phyloP scores from a whole-genome alignment of 2,329 filamentous ascomycete species.

The Scedosporium aurantiacum region DNA sequence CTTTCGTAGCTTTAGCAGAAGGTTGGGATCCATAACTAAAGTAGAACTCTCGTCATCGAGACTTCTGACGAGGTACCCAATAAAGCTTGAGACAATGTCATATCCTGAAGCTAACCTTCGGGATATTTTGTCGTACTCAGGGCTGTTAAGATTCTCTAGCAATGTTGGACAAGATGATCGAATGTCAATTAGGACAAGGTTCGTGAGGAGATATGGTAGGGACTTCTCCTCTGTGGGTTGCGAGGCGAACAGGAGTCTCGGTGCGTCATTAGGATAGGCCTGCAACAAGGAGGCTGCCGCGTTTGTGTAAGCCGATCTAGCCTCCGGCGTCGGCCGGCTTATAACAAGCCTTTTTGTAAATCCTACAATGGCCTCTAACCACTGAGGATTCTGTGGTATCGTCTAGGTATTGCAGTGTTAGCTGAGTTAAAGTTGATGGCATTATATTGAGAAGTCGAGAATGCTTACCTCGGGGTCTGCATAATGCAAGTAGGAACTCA shows the following conservation, averaged over 20 bases:
- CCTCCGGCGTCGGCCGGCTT: constrained; percentile 41
- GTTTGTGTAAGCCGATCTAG: constrained; percentile 48
- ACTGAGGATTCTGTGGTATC: constrained; percentile 37
- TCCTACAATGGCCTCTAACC: constrained; percentile 36
- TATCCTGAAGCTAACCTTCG: constrained; percentile 48
- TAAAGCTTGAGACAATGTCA: constrained; percentile 50
- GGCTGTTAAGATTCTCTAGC: constrained; percentile 44
- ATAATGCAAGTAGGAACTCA: constrained; percentile 40
- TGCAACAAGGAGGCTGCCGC: constrained; percentile 47
- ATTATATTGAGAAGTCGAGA: neutral
- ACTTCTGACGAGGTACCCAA: constrained; percentile 43
- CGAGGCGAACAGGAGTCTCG: constrained; percentile 41
- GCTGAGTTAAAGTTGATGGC: neutral
- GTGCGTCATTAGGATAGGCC: constrained; percentile 34
- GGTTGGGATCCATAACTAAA: constrained; percentile 29
- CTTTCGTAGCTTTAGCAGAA: constrained; percentile 49
- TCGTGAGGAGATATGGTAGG: constrained; percentile 51
- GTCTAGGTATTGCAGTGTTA: constrained; percentile 24
- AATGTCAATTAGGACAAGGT: constrained; percentile 55
- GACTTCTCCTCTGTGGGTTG: constrained; percentile 34
- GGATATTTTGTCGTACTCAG: constrained; percentile 38
- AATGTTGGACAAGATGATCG: constrained; percentile 51
- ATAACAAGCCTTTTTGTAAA: constrained; percentile 43
- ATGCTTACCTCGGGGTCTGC: constrained; percentile 35
- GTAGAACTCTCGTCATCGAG: constrained; percentile 34